Percentiles rank a stretch among this genome's conserved stretches.
phyloP scores from a whole-genome alignment of 306 rosid genomes.

The Cucurbita pepo region DNA sequence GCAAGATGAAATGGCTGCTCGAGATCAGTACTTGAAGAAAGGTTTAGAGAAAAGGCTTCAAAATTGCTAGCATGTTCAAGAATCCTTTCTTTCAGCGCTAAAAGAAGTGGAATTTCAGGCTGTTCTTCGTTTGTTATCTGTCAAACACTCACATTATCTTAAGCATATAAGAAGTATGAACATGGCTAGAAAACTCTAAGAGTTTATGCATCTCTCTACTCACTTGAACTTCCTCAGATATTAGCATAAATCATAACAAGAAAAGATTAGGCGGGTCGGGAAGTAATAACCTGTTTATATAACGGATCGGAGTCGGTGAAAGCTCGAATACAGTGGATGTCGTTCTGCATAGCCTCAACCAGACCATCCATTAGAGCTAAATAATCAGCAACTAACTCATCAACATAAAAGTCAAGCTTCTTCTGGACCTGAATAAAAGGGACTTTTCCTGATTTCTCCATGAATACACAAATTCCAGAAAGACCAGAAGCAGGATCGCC shows the following conservation, averaged over 20 bases:
- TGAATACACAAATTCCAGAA: conserved; percentile 90
- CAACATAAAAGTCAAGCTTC: conserved; percentile 71
- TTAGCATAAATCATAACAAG: not conserved
- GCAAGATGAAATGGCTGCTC: conserved; percentile 67
- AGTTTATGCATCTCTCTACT: not conserved
- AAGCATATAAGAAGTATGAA: not conserved
- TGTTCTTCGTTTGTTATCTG: conserved; percentile 51
- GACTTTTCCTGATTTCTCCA: conserved; percentile 44
- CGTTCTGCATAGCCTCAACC: conserved; percentile 43
- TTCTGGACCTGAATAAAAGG: conserved; percentile 66
- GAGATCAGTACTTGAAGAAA: conserved; percentile 43
- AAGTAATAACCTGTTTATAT: conserved; percentile 40
- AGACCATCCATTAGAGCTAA: conserved; percentile 83
- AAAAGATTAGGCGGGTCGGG: not conserved
- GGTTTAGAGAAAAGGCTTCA: conserved; percentile 54
- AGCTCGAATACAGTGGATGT: conserved; percentile 43
- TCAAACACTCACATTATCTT: conserved; percentile 14
- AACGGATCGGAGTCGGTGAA: conserved; percentile 70
- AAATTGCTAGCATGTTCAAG: conserved; percentile 50
- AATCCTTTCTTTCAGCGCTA: conserved; percentile 70
- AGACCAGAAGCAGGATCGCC: conserved; percentile 48
- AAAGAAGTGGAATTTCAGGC: conserved; percentile 51
- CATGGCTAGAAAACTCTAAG: not conserved
- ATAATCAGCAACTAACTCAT: conserved; percentile 59
- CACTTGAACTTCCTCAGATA: not conserved